Base-by-base conservation (phyloP, 164 flowering plant species). In the Platanus orientalis region DNA sequence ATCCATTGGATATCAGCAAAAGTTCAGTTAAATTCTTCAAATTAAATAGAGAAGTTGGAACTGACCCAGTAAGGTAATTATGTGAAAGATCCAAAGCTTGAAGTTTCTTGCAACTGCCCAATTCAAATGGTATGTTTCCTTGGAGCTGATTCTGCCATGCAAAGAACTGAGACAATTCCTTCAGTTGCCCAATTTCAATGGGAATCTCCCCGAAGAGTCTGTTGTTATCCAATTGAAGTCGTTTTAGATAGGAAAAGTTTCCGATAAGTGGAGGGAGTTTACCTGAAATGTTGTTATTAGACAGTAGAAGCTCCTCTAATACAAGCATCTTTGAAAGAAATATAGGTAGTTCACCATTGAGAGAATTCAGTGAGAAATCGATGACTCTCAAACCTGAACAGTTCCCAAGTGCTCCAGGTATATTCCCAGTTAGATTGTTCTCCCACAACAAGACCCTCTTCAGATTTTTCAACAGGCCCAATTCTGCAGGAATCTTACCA, bases 61-160 rank as follows among this genome's bases (percentile, higher is more conserved):
- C 28, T 39, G 79, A 44, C 7, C 90, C 90, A n/a, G 80, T 63
- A 1, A 85, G 84, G 52, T 61, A 62, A 69, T 85, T 85, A 56
- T 77, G 78, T 0, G 90, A 83, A 42, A 85, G 81, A 67, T 85
- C 90, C 65, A 85, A 32, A 17, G 76, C 76, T 61, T 80, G 71
- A 57, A 85, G 82, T 36, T 78, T 78, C 71, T 65, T 42, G 48
- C 87, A 83, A 63, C 72, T 69, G 34, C 75, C 78, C 24, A 85
- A 67, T 60, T 75, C 81, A 40, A 24, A 20, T 5, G 87, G 87
- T 62, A 85, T 79, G 67, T 59, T 75, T 50, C 87, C 87, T 36
- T 66, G 59, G 20, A 85, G 81, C 54, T 79, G 76, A 73, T 83
- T 85, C 72, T 81, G 76, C 90, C 90, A 85, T 44, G 87, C 90